Evolutionary conservation across 192 early-diverging fungal genomes (phyloP), one percentile per base, ranked within the genome.

Genomic region (Gorgonomyces haynaldii): DNA sequence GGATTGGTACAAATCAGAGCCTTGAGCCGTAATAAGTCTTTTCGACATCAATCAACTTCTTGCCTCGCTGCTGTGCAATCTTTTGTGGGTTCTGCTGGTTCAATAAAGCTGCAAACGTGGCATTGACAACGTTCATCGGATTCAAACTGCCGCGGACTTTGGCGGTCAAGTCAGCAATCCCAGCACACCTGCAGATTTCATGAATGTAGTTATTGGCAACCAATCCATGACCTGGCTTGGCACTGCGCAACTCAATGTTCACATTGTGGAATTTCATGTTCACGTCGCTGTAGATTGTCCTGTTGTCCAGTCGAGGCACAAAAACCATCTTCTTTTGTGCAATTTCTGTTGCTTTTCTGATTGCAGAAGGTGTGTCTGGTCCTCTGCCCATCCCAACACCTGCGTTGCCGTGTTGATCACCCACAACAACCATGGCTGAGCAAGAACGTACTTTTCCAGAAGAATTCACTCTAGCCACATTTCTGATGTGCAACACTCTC

Each of bases 61-160:
- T 74, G 15, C 95, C 95, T 40, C 95, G 69, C 30, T 75, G 72
- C 64, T 69, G 72, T 13, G 95, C 92, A 70, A 98, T 78, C 25
- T 96, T 85, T 34, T 76, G 68, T 8, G 92, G 88, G 4, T 76
- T 62, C 54, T 74, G 79, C 69, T 98, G 96, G 12, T 62, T 51
- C 13, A 52, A 40, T 7, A 98, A 61, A 9, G 96, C 96, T 61
- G 84, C 88, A 64, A 96, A 96, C 9, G 86, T 85, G 5, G 80
- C 84, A 73, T 98, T 95, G 72, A 98, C 81, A 24, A 98, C 91
- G 63, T 98, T 98, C 87, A 98, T 88, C 2, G 89, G 89, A 61
- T 91, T 96, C 30, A 76, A 72, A n/a, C 89, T 93, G 2, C 93
- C 91, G 50, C 72, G 62, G 24, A 96, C 82, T 63, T 96, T 96